Percentiles rank a stretch among this genome's conserved stretches.
Conservation (phyloP, 2,329 filamentous ascomycete species). For the Colletotrichum eremochloae region DNA sequence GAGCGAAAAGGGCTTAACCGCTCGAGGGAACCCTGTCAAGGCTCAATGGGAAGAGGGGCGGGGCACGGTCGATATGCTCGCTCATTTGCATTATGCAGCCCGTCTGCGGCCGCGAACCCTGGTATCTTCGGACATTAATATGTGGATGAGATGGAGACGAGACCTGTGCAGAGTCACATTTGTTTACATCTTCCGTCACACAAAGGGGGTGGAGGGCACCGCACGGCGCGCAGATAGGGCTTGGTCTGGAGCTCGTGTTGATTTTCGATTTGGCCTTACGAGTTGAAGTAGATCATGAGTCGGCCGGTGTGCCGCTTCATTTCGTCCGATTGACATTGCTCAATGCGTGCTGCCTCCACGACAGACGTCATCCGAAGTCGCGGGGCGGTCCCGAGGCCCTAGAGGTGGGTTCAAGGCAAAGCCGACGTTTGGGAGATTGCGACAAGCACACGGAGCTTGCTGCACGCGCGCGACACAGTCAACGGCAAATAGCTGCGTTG, state of each 20-base stretch:
- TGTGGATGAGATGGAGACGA: constrained; percentile 38
- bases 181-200: constrained; percentile 29
- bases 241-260: constrained; percentile 30
- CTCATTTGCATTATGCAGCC: constrained; percentile 36
- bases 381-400: constrained; percentile 13
- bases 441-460: constrained; percentile 11
- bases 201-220: constrained; percentile 5
- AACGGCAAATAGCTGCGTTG: constrained; percentile 10
- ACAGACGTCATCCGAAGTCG: constrained; percentile 33
- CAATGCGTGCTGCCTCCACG: constrained; percentile 40
- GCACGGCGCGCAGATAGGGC: constrained; percentile 19
- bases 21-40: constrained; percentile 24
- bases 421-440: constrained; percentile 14
- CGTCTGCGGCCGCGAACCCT: constrained; percentile 35
- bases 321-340: constrained; percentile 39
- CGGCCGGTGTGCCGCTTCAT: constrained; percentile 34
- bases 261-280: constrained; percentile 27
- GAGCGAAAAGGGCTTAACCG: constrained; percentile 21
- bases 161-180: constrained; percentile 29
- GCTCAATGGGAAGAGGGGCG: not conserved
- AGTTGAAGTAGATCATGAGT: constrained; percentile 32
- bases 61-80: constrained; percentile 36
- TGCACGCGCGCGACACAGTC: constrained; percentile 8
- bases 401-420: constrained; percentile 13
- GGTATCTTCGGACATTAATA: constrained; percentile 42